A percentile compares a stretch with the other conserved stretches of the same genome.
phyloP scores from a whole-genome alignment of 2,329 filamentous ascomycete genomes.

The Colletotrichum nymphaeae region DNA sequence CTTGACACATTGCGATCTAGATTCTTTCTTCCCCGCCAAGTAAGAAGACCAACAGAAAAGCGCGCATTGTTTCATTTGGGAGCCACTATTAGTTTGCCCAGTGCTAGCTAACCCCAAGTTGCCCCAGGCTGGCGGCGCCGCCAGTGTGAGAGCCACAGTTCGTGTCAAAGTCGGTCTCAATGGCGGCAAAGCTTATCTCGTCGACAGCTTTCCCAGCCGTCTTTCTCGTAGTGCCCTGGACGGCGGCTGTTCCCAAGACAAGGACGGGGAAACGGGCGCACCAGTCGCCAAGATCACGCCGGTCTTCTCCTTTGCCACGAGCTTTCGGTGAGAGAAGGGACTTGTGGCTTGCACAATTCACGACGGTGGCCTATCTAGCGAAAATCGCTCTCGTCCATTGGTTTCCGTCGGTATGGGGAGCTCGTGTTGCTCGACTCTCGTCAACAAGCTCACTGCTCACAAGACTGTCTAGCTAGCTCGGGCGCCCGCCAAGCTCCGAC shows the following conservation, averaged over 20 bases:
- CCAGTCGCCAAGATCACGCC: background rate
- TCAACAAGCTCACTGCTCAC: background rate
- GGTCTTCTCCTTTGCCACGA: background rate
- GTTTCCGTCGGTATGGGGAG: background rate
- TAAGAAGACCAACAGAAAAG: background rate
- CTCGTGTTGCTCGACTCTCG: background rate
- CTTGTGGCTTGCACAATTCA: background rate
- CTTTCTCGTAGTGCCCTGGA: background rate
- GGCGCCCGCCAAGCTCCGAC: background rate
- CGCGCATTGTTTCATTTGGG: background rate
- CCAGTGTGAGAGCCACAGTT: slow-evolving; percentile 3
- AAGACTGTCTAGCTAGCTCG: background rate
- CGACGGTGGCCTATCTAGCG: background rate
- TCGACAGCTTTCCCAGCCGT: background rate
- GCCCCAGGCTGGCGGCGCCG: background rate
- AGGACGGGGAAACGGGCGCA: background rate
- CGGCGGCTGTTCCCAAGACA: background rate
- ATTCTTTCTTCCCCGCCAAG: background rate
- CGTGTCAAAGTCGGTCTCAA: background rate
- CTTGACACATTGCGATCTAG: background rate
- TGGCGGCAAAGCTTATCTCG: slow-evolving; percentile 23
- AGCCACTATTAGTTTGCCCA: background rate
- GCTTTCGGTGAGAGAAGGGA: background rate
- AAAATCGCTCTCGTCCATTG: background rate
- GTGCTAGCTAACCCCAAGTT: background rate